These are phyloP conservation scores for Claviceps quebecensis DNA, from an alignment of 2,329 filamentous ascomycete species.

Conservation along the genomic window DNA sequence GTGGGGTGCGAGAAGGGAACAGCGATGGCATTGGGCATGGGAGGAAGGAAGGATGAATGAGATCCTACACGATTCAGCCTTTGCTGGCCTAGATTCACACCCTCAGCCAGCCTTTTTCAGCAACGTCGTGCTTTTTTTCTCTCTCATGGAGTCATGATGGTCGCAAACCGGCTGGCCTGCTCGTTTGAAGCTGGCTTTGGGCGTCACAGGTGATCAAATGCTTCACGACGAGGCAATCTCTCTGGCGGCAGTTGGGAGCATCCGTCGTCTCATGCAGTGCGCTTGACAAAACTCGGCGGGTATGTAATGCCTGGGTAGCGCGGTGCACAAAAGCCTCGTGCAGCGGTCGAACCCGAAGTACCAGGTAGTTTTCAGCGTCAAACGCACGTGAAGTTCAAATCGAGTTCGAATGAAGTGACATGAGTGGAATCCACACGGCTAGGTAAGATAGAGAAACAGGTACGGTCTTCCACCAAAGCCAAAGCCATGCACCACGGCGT, in stretches of 20 bases:
- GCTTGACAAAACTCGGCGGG: neutral
- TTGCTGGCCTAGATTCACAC: neutral
- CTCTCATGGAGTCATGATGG: neutral
- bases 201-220: neutral
- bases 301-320: neutral
- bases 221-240: neutral
- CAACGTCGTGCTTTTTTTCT: neutral
- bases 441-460: neutral
- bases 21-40: neutral
- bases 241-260: neutral
- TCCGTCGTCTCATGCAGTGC: neutral
- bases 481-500: too few species aligned
- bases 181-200: neutral
- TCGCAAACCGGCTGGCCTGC: neutral
- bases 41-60: neutral
- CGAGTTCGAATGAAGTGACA: neutral
- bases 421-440: neutral
- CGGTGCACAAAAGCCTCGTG: neutral
- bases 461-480: too few species aligned
- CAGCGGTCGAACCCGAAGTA: neutral
- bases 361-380: neutral
- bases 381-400: neutral
- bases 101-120: neutral
- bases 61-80: constrained; percentile 1
- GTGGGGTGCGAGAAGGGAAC: constrained; percentile 4